These are phyloP conservation scores for Dactylellina drechsleri DNA, from an alignment of 2,329 filamentous ascomycete species.

Conservation along the genomic window DNA sequence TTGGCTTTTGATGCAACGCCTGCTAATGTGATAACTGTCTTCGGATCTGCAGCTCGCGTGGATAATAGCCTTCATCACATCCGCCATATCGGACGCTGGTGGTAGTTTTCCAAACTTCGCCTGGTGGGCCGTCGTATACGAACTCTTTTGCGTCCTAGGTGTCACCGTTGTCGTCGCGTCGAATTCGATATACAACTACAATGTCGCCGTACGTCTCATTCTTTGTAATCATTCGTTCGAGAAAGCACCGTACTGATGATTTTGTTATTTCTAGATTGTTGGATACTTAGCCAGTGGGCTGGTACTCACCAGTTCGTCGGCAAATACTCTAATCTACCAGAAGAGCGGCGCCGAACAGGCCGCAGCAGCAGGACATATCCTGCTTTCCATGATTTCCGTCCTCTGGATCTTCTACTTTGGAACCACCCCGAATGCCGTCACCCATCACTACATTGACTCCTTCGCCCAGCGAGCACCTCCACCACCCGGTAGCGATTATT, in stretches of 20 bases:
- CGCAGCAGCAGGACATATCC: constrained; percentile 88
- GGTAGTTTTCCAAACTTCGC: constrained; percentile 80
- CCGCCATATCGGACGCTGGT: constrained; percentile 75
- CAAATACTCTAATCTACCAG: constrained; percentile 86
- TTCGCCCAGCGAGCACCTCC: constrained; percentile 88
- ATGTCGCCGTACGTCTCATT: constrained; percentile 74
- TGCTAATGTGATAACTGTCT: constrained; percentile 15
- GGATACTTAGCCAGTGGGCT: constrained; percentile 86
- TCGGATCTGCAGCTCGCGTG: constrained; percentile 78
- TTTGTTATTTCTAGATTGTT: constrained; percentile 70
- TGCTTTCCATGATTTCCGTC: constrained; percentile 92
- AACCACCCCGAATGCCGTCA: constrained; percentile 84
- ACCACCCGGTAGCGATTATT: constrained; percentile 55
- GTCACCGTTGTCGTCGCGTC: constrained; percentile 85
- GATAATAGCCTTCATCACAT: constrained; percentile 89
- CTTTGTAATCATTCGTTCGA: too few species aligned
- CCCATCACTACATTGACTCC: constrained; percentile 91
- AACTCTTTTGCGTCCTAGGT: constrained; percentile 81
- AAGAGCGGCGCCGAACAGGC: constrained; percentile 79
- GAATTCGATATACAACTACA: constrained; percentile 85
- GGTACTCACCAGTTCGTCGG: constrained; percentile 83
- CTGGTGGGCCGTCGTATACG: constrained; percentile 91
- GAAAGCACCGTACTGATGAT: constrained; percentile 30
- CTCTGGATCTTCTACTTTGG: constrained; percentile 99
- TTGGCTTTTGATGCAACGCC: not conserved